phyloP scores from a whole-genome alignment of 306 rosid species.

The Hippophae rhamnoides region DNA sequence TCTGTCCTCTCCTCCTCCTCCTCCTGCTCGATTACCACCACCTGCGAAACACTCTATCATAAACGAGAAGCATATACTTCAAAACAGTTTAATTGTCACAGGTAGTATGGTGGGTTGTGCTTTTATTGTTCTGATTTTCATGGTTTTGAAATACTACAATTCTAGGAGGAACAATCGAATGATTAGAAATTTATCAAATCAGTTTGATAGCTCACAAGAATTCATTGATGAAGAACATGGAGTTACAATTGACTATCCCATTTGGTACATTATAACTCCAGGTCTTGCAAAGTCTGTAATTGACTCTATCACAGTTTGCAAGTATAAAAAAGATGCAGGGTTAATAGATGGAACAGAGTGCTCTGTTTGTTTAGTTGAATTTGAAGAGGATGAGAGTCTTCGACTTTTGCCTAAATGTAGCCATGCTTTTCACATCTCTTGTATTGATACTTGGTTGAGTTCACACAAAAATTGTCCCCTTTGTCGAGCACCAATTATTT shows the following conservation, averaged over 20 bases:
- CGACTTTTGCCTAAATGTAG: conserved; percentile 66
- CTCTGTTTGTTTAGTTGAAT: conserved; percentile 69
- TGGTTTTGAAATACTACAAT: conserved; percentile 9
- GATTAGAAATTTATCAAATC: conserved; percentile 17
- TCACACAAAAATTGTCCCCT: conserved; percentile 44
- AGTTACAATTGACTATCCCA: conserved; percentile 31
- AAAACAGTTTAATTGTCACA: conserved; percentile 1
- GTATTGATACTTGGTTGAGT: conserved; percentile 42
- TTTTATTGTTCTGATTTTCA: conserved; percentile 4
- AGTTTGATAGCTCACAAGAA: conserved; percentile 31
- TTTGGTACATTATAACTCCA: conserved; percentile 52
- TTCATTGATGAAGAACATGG: conserved; percentile 29
- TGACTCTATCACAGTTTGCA: conserved; percentile 50
- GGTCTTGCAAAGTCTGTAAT: conserved; percentile 58
- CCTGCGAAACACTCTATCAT: not conserved
- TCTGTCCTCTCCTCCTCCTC: no score
- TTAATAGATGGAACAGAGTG: conserved; percentile 63
- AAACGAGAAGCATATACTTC: not conserved
- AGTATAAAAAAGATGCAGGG: conserved; percentile 44
- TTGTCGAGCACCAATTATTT: conserved; percentile 43
- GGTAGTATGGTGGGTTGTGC: conserved; percentile 15
- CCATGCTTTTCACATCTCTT: conserved; percentile 46
- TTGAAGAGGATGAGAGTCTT: conserved; percentile 51
- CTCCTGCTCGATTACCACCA: not conserved
- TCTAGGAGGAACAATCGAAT: conserved; percentile 17